Evolutionary conservation across 2,329 filamentous ascomycete species (phyloP).

Genomic region (Stachybotrys chlorohalonatus): DNA sequence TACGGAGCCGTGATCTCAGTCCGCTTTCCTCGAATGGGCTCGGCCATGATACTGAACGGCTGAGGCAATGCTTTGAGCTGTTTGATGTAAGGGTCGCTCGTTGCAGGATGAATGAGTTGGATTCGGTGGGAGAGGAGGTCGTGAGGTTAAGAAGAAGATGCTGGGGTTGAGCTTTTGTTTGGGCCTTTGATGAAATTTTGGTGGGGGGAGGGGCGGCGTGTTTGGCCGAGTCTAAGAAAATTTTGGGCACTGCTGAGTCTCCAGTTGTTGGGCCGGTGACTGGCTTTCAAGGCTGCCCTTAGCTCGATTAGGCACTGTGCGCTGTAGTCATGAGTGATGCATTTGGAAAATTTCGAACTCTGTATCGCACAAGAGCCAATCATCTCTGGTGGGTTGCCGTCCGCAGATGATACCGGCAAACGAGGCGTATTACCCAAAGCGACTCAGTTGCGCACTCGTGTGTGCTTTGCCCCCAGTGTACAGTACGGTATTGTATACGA

Average conservation of each 20-base stretch:
- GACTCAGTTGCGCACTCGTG: no score
- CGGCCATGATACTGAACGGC: slow-evolving; percentile 41
- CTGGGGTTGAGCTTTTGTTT: slow-evolving; percentile 14
- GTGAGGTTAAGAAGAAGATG: slow-evolving; percentile 18
- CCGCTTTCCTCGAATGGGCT: slow-evolving; percentile 56
- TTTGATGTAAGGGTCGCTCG: slow-evolving; percentile 9
- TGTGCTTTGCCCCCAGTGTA: neutral
- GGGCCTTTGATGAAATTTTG: slow-evolving; percentile 29
- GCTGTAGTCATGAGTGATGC: neutral
- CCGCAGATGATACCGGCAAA: no score
- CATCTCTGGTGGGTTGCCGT: neutral
- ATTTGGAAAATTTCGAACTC: neutral
- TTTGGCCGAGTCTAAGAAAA: slow-evolving; percentile 20
- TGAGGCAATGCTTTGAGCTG: slow-evolving; percentile 4
- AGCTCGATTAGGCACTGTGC: neutral
- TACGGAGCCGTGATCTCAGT: slow-evolving; percentile 50
- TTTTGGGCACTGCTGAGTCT: slow-evolving; percentile 20
- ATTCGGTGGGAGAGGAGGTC: slow-evolving; percentile 20
- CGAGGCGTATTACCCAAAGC: no score
- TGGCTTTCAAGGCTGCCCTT: neutral
- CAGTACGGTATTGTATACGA: neutral
- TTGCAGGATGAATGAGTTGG: slow-evolving; percentile 4
- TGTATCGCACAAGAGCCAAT: neutral
- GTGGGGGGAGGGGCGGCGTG: slow-evolving; percentile 20
- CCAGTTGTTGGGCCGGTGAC: slow-evolving; percentile 18